These are phyloP conservation scores for Pyronema domesticum DNA, from an alignment of 495 filamentous ascomycete genomes.

Conservation along the genomic window DNA sequence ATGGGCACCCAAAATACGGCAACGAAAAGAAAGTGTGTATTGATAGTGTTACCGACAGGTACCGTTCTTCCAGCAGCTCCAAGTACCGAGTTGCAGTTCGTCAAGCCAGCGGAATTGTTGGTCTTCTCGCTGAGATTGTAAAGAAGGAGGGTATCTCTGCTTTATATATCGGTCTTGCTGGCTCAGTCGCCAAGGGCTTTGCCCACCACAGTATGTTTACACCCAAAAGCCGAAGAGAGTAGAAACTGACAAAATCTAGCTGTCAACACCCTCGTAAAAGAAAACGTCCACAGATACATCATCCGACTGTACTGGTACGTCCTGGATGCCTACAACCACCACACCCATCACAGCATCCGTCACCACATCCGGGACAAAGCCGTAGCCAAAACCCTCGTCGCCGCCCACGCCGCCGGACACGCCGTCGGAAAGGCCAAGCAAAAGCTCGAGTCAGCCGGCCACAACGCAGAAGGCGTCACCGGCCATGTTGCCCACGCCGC, in stretches of 20 bases:
- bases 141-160: slow-evolving; percentile 43
- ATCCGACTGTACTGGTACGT: slow-evolving; percentile 47
- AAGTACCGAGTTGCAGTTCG: background rate
- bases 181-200: slow-evolving; percentile 69
- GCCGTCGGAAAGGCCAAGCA: slow-evolving; percentile 10
- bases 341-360: slow-evolving; percentile 14
- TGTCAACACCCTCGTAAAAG: slow-evolving; percentile 78
- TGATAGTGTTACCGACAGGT: background rate
- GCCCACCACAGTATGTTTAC: slow-evolving; percentile 45
- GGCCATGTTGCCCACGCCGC: background rate
- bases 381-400: slow-evolving; percentile 13
- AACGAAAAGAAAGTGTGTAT: background rate
- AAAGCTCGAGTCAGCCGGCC: slow-evolving; percentile 6
- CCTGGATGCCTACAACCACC: slow-evolving; percentile 20
- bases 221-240: background rate
- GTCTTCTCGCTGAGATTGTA: slow-evolving; percentile 10
- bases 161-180: slow-evolving; percentile 60
- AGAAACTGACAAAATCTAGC: slow-evolving; percentile 24
- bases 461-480: background rate
- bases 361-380: slow-evolving; percentile 18
- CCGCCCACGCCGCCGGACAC: slow-evolving; percentile 9
- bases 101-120: slow-evolving; percentile 5
- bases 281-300: slow-evolving; percentile 56
- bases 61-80: background rate
- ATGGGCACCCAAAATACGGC: background rate